These are phyloP conservation scores for Podosphaera fusca DNA, from an alignment of 2,329 filamentous ascomycete species.

Conservation along the genomic window DNA sequence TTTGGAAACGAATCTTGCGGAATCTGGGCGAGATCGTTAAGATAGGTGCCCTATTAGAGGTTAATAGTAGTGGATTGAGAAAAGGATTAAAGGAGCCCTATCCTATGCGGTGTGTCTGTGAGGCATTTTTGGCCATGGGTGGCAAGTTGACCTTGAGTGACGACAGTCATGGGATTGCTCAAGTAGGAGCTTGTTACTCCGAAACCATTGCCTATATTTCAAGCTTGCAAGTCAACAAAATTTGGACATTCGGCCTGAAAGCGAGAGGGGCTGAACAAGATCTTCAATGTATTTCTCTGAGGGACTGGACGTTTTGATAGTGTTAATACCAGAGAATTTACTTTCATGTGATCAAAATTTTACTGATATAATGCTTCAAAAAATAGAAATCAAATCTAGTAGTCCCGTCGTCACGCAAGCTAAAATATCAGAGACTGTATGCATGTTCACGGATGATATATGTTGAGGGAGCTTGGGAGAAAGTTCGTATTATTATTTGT, in stretches of 20 bases:
- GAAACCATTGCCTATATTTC: constrained; percentile 48
- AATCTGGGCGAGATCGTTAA: constrained; percentile 49
- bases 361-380: no score
- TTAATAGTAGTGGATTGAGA: constrained; percentile 67
- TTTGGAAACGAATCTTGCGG: constrained; percentile 52
- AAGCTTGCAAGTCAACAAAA: constrained; percentile 35
- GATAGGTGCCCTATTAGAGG: constrained; percentile 68
- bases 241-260: constrained; percentile 20
- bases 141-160: constrained; percentile 82
- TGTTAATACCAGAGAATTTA: no score
- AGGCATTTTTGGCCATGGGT: constrained; percentile 48
- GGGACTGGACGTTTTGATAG: no score
- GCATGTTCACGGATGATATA: no score
- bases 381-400: no score
- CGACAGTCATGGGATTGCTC: constrained; percentile 74
- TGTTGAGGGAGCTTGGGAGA: no score
- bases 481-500: no score
- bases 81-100: constrained; percentile 88
- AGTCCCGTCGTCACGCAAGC: no score
- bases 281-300: background rate
- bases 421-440: no score
- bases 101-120: constrained; percentile 54
- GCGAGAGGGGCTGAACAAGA: background rate
- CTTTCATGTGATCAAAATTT: no score
- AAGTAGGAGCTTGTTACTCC: constrained; percentile 68